Base-by-base conservation (phyloP, 2,329 filamentous ascomycete genomes). In the Aspergillus pseudoglaucus region DNA sequence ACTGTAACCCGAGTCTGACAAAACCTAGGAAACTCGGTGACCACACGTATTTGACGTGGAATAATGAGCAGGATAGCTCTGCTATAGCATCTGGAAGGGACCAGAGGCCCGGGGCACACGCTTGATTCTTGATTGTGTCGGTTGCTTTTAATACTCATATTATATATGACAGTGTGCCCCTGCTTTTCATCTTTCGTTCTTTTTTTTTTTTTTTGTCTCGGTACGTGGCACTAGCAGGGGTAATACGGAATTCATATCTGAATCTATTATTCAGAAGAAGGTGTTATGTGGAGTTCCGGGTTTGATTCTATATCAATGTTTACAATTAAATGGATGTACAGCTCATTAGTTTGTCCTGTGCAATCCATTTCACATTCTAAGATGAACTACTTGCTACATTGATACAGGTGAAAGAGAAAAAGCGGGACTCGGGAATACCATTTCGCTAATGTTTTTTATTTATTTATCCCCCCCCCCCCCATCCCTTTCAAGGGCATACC, bases 41-140 rank as follows among this genome's bases (percentile, higher is more conserved):
- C 68, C 93, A 97, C 70, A 96, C 90, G 7, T 97, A 98, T 67
- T 79, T 98, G 43, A 93, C 88, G 20, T 98, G 93, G 93, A 96
- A 97, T 67, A 85, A 83, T 53, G 83, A 87, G 41, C 74, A 80
- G 51, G 75, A 79, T 6, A 76, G 73, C 50, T 77, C 79, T 41
- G 79, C 77, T 50, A 79, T 76, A 15, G 65, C 74, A 20, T 74
- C 74, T 2, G 73, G 71, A 40, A 82, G 83, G 50, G 81, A 85
- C 53, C 78, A 84, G 43, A 57, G 63, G 48, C 63, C 66, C 48
- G 62, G 67, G 39, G 48, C 57, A 7, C 54, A 53, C 47, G 53
- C 53, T 32, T 20, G 18, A 20, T 20, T 22, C 22, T 22, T 22
- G 22, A 22, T 22, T 30, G 25, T 4, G 25, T 12, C 25, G 10